Conservation (phyloP, 495 filamentous ascomycete genomes). For the Xylaria bambusicola region DNA sequence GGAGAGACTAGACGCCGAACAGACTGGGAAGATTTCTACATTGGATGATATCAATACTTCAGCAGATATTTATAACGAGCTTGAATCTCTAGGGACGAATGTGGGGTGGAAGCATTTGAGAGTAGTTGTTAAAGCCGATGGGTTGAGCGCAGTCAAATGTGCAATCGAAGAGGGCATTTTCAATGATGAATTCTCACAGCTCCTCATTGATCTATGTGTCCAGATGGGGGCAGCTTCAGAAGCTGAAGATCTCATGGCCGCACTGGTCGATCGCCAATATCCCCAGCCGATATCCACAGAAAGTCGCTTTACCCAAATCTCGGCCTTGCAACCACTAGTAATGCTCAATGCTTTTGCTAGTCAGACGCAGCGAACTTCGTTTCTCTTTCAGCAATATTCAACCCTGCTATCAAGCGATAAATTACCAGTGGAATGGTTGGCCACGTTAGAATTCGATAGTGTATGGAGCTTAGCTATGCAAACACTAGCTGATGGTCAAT, state of each 20-base stretch:
- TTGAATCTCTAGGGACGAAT: constrained; percentile 61
- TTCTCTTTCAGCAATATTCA: constrained; percentile 39
- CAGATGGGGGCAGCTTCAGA: constrained; percentile 40
- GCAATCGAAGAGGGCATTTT: constrained; percentile 31
- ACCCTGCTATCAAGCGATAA: constrained; percentile 33
- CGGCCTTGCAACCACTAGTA: constrained; percentile 28
- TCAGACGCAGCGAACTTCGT: constrained; percentile 26
- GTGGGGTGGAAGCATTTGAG: constrained; percentile 68
- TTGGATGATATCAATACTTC: constrained; percentile 41
- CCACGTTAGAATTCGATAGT: constrained; percentile 39
- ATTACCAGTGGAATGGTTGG: constrained; percentile 47
- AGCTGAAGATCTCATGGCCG: constrained; percentile 41
- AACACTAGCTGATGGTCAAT: constrained; percentile 28
- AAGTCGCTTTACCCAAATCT: constrained; percentile 26
- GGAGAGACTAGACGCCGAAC: constrained; percentile 52
- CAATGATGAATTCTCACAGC: constrained; percentile 37
- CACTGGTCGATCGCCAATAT: constrained; percentile 36
- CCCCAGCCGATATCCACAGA: constrained; percentile 36
- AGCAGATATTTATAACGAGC: constrained; percentile 62
- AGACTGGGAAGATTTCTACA: constrained; percentile 46
- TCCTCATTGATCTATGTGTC: constrained; percentile 46
- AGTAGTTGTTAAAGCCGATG: constrained; percentile 66
- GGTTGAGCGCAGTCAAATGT: constrained; percentile 56
- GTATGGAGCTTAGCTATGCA: constrained; percentile 40
- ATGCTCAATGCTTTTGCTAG: constrained; percentile 32